Percentiles rank a stretch among this genome's conserved stretches.
phyloP scores from a whole-genome alignment of 768 basidiomycete genomes.

The Zangia roseola region DNA sequence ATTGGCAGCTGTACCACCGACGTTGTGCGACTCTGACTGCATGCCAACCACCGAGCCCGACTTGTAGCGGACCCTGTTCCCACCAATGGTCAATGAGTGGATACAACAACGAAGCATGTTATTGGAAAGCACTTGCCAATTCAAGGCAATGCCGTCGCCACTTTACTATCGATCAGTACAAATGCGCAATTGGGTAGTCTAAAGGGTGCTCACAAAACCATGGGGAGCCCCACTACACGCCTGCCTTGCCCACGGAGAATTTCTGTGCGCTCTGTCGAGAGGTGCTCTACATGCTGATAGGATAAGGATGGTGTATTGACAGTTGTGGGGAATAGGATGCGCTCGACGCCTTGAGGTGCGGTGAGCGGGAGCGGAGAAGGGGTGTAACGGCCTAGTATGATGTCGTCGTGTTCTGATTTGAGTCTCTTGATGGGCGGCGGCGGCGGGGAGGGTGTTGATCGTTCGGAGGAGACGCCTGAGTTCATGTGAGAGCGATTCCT shows the following conservation, averaged over 20 bases:
- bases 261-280: slow-evolving; percentile 17
- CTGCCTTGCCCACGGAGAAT: slow-evolving; percentile 21
- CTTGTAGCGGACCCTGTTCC: slow-evolving; percentile 16
- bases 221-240: slow-evolving; percentile 23
- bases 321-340: slow-evolving; percentile 18
- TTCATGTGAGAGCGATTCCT: slow-evolving; percentile 13
- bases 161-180: slow-evolving; percentile 15
- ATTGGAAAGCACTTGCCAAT: slow-evolving; percentile 26
- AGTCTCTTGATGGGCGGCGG: slow-evolving; percentile 15
- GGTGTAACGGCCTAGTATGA: neutral
- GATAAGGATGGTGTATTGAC: slow-evolving; percentile 10
- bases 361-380: slow-evolving; percentile 19
- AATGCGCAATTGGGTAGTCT: neutral
- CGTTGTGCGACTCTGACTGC: neutral
- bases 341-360: slow-evolving; percentile 28
- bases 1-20: neutral
- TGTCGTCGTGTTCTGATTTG: slow-evolving; percentile 17
- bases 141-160: slow-evolving; percentile 28
- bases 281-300: slow-evolving; percentile 10
- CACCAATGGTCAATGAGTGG: slow-evolving; percentile 11
- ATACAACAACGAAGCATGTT: neutral
- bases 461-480: slow-evolving; percentile 12
- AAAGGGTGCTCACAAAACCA: slow-evolving; percentile 23
- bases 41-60: neutral
- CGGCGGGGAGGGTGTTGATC: slow-evolving; percentile 3